Evolutionary conservation across 108 stramenopile species (phyloP).

Genomic region (Cyclostephanos tholiformis): DNA sequence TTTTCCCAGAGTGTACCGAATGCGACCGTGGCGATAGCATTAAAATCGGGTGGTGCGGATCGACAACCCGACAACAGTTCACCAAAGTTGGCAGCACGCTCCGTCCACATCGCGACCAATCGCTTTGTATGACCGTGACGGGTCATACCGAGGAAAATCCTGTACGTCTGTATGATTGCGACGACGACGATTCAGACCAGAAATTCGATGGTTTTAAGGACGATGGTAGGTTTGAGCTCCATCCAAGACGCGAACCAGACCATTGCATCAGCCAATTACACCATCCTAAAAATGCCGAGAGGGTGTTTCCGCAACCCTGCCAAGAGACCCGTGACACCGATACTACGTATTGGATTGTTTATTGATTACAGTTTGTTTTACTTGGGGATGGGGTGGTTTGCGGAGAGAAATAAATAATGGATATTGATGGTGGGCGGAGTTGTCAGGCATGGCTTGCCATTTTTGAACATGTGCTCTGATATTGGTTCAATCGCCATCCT

Average conservation of each 20-base stretch:
- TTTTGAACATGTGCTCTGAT: too few species aligned
- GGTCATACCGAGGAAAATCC: slow-evolving; percentile 8
- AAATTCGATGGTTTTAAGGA: slow-evolving; percentile 4
- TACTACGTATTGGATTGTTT: slow-evolving; percentile 32
- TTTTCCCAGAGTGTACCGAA: background rate
- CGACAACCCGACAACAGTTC: background rate
- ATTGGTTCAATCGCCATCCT: too few species aligned
- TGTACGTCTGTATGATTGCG: slow-evolving; percentile 8
- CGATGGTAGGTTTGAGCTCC: slow-evolving; percentile 24
- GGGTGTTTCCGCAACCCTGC: slow-evolving; percentile 28
- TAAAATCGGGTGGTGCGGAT: background rate
- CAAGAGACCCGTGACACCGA: background rate
- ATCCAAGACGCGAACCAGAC: background rate
- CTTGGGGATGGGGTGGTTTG: too few species aligned
- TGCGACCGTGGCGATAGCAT: background rate
- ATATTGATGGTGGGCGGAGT: too few species aligned
- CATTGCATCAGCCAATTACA: slow-evolving; percentile 29
- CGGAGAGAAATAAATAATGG: too few species aligned
- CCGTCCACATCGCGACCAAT: background rate
- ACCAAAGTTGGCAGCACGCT: background rate
- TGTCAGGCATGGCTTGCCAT: too few species aligned
- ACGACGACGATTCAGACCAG: slow-evolving; percentile 7
- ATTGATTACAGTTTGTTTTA: too few species aligned
- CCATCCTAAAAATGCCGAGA: slow-evolving; percentile 34
- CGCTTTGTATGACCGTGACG: slow-evolving; percentile 11